Evolutionary conservation across 192 early-diverging fungal species (phyloP), one percentile per base, ranked within the genome.

Genomic region (Linnemannia zychae): DNA sequence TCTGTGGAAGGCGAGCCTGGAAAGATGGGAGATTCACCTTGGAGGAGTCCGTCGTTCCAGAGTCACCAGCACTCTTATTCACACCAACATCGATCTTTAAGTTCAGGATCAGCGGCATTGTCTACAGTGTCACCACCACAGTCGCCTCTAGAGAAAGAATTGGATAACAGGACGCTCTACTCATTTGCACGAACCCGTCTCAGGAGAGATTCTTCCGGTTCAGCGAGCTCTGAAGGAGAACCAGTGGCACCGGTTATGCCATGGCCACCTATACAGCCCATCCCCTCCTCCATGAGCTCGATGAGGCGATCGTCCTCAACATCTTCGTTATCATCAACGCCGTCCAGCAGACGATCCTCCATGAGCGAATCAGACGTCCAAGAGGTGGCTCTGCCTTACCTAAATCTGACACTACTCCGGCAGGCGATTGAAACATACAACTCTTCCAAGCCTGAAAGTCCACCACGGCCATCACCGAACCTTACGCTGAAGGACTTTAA

Each of bases 371-470:
- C 31, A 17, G 72, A 65, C 5, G 33, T 48, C 7, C 7, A 7
- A 1, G 75, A 71, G 5, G 22, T 84, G 0, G 72, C 60, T 11
- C 53, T 84, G 1, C 82, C 82, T 0, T 78, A 78, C 33, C 40
- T 84, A 33, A 84, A 78, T 37, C 40, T 77, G 57, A 46, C 71
- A 16, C 47, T 84, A 20, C 72, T 84, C 6, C 76, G 76, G 16
- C 82, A 84, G 24, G 82, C 82, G 0, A 84, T 84, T 38, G 76
- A 67, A 22, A 84, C 82, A 0, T 84, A 84, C 67, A 84, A 77
- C 36, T 74, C 76, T 4, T 84, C 82, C 49, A 69, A 44, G 33
- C 67, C 76, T 7, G 72, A 78, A 0, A 22, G 12, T 12, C 67
- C 33, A 46, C 38, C 46, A 24, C 36, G 67, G 15, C 71, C 72